A percentile compares a stretch with the other conserved stretches of the same genome.
These are phyloP conservation scores for Talaromyces piceae DNA, from an alignment of 2,329 filamentous ascomycete species.

Conservation along the genomic window DNA sequence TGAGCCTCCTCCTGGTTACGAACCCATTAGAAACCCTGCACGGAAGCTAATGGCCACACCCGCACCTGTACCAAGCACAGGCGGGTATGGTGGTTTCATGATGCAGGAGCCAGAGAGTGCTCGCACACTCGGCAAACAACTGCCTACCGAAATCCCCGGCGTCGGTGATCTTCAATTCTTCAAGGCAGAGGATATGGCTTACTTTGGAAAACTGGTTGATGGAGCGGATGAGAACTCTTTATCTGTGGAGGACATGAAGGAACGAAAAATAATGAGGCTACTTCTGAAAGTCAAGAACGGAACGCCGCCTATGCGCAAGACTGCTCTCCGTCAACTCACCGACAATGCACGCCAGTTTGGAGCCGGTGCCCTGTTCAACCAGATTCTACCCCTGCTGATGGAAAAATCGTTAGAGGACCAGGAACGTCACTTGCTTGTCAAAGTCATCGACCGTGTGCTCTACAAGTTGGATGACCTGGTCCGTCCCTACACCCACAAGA, in stretches of 20 bases:
- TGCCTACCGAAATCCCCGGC: slow-evolving; percentile 91
- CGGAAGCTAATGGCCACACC: slow-evolving; percentile 69
- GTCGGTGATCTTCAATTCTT: slow-evolving; percentile 96
- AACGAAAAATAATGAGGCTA: slow-evolving; percentile 96
- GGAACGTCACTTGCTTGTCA: slow-evolving; percentile 94
- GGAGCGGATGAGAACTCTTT: slow-evolving; percentile 85
- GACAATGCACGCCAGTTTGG: slow-evolving; percentile 97
- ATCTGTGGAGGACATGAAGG: slow-evolving; percentile 91
- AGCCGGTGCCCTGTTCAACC: slow-evolving; percentile 88
- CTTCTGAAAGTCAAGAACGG: slow-evolving; percentile 98
- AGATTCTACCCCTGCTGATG: slow-evolving; percentile 94
- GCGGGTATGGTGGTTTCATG: slow-evolving; percentile 73
- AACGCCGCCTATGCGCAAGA: slow-evolving; percentile 97
- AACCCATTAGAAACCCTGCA: slow-evolving; percentile 68
- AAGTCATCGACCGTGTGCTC: slow-evolving; percentile 95
- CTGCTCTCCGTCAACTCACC: slow-evolving; percentile 89
- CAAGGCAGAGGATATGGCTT: slow-evolving; percentile 97
- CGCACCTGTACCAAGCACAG: slow-evolving; percentile 53
- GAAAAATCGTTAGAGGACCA: slow-evolving; percentile 97
- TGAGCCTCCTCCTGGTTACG: slow-evolving; percentile 84
- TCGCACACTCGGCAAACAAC: slow-evolving; percentile 75
- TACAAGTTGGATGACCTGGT: slow-evolving; percentile 98
- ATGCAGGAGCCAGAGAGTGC: slow-evolving; percentile 91
- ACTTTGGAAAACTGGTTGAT: slow-evolving; percentile 96
- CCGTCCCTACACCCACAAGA: slow-evolving; percentile 94